Evolutionary conservation across 768 basidiomycete genomes (phyloP).

Genomic region (Kwoniella newhampshirensis): DNA sequence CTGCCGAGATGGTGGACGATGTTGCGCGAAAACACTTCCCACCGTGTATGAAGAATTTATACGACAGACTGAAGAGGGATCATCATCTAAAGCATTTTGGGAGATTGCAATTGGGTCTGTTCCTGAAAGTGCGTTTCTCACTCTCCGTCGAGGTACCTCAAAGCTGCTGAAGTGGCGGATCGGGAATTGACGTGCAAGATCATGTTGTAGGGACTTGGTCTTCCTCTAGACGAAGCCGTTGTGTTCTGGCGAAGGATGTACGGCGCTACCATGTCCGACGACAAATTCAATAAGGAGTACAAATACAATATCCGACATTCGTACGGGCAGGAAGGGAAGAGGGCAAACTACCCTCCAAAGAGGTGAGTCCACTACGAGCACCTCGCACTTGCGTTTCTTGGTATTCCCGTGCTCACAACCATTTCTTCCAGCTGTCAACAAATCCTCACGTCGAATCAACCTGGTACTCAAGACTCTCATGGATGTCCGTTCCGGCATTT

Average conservation of each 20-base stretch:
- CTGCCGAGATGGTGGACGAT: conserved; percentile 90
- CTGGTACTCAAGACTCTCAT: conserved; percentile 67
- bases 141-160: too few relatives aligned
- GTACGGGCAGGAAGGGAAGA: conserved; percentile 89
- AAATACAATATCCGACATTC: conserved; percentile 95
- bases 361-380: conserved; percentile 59
- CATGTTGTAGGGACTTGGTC: conserved; percentile 72
- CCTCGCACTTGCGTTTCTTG: too few relatives aligned
- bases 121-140: conserved; percentile 87
- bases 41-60: conserved; percentile 88
- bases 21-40: conserved; percentile 87
- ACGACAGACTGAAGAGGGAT: conserved; percentile 72
- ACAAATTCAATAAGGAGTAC: conserved; percentile 97
- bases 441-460: conserved; percentile 70
- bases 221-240: conserved; percentile 91
- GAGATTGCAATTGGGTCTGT: conserved; percentile 84
- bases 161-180: not conserved
- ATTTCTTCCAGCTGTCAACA: conserved; percentile 70
- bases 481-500: conserved; percentile 96
- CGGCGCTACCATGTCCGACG: conserved; percentile 66
- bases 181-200: not conserved
- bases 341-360: conserved; percentile 90
- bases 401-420: too few relatives aligned
- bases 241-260: conserved; percentile 91
- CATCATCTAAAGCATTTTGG: conserved; percentile 91